Evolutionary conservation across 176 grass and related monocot genomes (phyloP), one percentile per base, ranked within the genome.

Genomic region (Oryza coarctata): DNA sequence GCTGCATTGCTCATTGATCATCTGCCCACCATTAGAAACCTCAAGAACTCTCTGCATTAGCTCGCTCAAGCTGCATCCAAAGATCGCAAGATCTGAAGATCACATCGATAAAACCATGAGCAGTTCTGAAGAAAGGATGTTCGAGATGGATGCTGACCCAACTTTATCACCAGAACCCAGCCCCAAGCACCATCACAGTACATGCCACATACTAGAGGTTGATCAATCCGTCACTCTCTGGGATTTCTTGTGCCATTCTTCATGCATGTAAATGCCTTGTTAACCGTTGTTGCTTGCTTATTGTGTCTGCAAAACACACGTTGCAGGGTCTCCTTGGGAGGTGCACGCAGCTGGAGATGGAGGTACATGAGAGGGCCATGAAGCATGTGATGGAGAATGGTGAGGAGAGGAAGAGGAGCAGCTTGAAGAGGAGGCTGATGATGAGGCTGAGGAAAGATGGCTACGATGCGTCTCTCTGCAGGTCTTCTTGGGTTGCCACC

Each of bases 371-470:
- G 44, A 89, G 87, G 72, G 47, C 76, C 71, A 64, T 87, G 78
- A 84, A 81, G 43, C 73, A 91, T 81, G 34, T 94, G 38, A 74
- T 45, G 18, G 80, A 94, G 30, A 86, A 84, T 0, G 92, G 75
- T 13, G 89, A 88, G n/a, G 92, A 85, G 39, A 76, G 44, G 52
- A 78, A 65, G 74, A 83, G 63, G 58, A 78, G 75, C 71, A 89
- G 73, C 34, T 78, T 91, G 66, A 86, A 91, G 75, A 89, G 71
- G 86, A 85, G 86, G 83, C 80, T 94, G 13, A 80, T 94, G 89
- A 81, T 87, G 89, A 84, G 73, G 68, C 83, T 94, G 8, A 89
- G 80, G 71, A 94, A 86, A 43, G 88, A 94, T 52, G 92, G 92
- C 52, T 94, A 91, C 7, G 83, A 91, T 27, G 92, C 89, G 0